Percentiles rank a stretch among this genome's conserved stretches.
These are phyloP conservation scores for Venturia effusa DNA, from an alignment of 2,329 filamentous ascomycete species.

Conservation along the genomic window DNA sequence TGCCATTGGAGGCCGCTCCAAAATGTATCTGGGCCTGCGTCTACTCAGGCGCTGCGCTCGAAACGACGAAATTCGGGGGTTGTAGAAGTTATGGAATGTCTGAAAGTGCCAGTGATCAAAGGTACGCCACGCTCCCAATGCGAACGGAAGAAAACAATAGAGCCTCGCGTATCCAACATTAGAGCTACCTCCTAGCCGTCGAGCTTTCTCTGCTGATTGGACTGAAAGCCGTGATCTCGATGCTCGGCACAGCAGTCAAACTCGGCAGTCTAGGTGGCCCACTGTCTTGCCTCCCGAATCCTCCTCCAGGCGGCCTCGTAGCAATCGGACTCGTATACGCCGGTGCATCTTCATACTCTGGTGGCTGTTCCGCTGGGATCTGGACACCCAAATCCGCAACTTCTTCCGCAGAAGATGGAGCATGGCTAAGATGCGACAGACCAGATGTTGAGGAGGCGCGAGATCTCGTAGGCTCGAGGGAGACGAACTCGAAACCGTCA, in stretches of 20 bases:
- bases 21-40: too few relatives aligned
- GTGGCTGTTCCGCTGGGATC: conserved; percentile 20
- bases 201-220: not conserved
- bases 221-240: conserved; percentile 7
- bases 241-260: conserved; percentile 5
- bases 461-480: conserved; percentile 22
- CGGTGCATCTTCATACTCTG: conserved; percentile 34
- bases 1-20: not conserved
- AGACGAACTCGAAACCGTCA: conserved; percentile 33
- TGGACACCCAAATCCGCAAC: conserved; percentile 16
- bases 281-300: not conserved
- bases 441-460: conserved; percentile 15
- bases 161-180: not conserved
- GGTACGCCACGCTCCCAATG: not conserved
- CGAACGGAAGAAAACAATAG: not conserved
- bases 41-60: not conserved
- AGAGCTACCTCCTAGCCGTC: not conserved
- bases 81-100: not conserved
- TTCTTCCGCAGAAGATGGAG: conserved; percentile 16
- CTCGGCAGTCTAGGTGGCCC: conserved; percentile 2
- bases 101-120: not conserved
- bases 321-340: conserved; percentile 34
- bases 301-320: conserved; percentile 10
- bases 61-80: not conserved
- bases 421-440: conserved; percentile 7